These are phyloP conservation scores for Naganishia antarctica DNA, from an alignment of 768 basidiomycete genomes.

Conservation along the genomic window DNA sequence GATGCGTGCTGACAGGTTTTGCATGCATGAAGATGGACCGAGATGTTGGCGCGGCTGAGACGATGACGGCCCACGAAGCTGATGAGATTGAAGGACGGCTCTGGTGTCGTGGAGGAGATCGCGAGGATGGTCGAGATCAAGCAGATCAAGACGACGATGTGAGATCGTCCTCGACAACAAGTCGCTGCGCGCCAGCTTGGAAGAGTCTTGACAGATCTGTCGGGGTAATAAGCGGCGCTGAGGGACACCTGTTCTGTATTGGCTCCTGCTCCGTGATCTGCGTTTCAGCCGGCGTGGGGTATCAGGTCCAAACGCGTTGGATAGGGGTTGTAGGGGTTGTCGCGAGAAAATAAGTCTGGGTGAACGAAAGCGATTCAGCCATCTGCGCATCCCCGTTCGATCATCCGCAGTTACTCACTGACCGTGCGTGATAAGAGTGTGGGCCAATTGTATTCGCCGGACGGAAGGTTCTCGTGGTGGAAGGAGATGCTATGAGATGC, in stretches of 20 bases:
- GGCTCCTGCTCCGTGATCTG: background rate
- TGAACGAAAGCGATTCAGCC: too few relatives aligned
- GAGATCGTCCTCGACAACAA: background rate
- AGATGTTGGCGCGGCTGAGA: background rate
- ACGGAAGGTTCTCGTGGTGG: background rate
- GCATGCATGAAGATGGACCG: conserved; percentile 16
- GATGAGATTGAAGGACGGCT: background rate
- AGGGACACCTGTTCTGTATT: conserved; percentile 1
- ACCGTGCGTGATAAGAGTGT: too few relatives aligned
- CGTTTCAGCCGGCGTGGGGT: background rate
- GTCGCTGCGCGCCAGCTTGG: conserved; percentile 17
- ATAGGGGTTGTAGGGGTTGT: background rate
- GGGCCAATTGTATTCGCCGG: background rate
- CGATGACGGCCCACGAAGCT: background rate
- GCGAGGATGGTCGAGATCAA: conserved; percentile 8
- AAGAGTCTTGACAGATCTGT: background rate
- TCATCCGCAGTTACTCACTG: too few relatives aligned
- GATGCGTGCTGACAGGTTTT: background rate
- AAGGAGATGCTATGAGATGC: background rate
- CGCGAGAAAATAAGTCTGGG: too few relatives aligned
- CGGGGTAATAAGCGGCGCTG: background rate
- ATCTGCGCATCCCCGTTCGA: too few relatives aligned
- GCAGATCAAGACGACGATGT: background rate
- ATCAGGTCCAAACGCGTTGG: background rate
- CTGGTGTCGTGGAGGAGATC: background rate